Evolutionary conservation across 352 stramenopile genomes (phyloP).

Genomic region (Pythium apleroticum): DNA sequence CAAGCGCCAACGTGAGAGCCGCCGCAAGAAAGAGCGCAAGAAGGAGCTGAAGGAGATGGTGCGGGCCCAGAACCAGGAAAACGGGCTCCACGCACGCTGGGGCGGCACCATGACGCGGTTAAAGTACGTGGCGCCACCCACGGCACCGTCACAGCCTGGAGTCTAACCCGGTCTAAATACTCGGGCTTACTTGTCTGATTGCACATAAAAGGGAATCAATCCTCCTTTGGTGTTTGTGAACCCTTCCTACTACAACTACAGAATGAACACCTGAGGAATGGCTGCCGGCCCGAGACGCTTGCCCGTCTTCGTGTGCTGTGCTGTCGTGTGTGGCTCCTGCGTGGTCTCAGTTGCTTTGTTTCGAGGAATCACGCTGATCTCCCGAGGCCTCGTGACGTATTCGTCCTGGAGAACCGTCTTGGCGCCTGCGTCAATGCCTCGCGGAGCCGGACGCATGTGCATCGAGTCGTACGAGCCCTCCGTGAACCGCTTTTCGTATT

Average conservation of each 20-base stretch:
- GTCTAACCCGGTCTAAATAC: background rate
- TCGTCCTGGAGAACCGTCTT: conserved; percentile 72
- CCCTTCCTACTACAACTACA: conserved; percentile 45
- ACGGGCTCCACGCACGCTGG: conserved; percentile 70
- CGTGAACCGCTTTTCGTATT: conserved; percentile 55
- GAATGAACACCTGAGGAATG: conserved; percentile 75
- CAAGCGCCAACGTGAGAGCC: conserved; percentile 78
- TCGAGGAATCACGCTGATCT: conserved; percentile 57
- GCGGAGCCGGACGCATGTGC: conserved; percentile 35
- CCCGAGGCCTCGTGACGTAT: conserved; percentile 57
- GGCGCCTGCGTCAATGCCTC: conserved; percentile 40
- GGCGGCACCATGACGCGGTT: conserved; percentile 46
- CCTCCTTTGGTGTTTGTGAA: no score
- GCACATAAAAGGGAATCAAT: conserved; percentile 26
- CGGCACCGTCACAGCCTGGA: background rate
- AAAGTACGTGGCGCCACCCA: conserved; percentile 66
- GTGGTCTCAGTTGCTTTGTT: conserved; percentile 22
- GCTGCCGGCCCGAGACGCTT: conserved; percentile 40
- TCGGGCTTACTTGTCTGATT: conserved; percentile 4
- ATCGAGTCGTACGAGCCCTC: conserved; percentile 37
- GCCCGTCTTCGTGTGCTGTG: conserved; percentile 28
- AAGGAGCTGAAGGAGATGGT: conserved; percentile 74
- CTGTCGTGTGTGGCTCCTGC: background rate
- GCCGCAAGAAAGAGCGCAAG: conserved; percentile 76
- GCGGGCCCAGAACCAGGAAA: conserved; percentile 63